Percentiles rank a stretch among this genome's conserved stretches.
Evolutionary conservation across 2,329 filamentous ascomycete species (phyloP).

Genomic region (Xylaria sp.): DNA sequence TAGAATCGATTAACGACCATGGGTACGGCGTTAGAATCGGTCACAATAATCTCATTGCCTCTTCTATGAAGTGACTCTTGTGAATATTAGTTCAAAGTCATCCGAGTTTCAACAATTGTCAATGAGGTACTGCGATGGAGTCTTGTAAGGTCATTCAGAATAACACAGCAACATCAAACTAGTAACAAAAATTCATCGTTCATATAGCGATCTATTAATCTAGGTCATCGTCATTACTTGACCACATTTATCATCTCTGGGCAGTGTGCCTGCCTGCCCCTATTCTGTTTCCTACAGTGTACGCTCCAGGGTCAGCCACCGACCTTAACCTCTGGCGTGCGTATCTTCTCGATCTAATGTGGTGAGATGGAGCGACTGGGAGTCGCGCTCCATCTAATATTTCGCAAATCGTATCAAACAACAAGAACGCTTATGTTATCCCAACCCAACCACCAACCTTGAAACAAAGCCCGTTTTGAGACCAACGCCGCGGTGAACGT

Average conservation of each 20-base stretch:
- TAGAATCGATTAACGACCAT: not conserved
- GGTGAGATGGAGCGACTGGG: slow-evolving; percentile 8
- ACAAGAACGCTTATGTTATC: slow-evolving; percentile 33
- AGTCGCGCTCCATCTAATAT: slow-evolving; percentile 24
- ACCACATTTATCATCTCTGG: slow-evolving; percentile 18
- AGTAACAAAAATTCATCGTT: not conserved
- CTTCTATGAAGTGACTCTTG: not conserved
- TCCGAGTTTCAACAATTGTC: no score
- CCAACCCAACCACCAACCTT: slow-evolving; percentile 32
- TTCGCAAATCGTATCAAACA: slow-evolving; percentile 29
- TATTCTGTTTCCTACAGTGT: not conserved
- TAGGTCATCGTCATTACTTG: slow-evolving; percentile 24
- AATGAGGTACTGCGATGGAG: no score
- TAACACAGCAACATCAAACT: not conserved
- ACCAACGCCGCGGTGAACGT: slow-evolving; percentile 34
- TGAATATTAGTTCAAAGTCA: no score
- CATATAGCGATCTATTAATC: slow-evolving; percentile 22
- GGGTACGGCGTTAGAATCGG: not conserved
- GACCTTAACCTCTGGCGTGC: slow-evolving; percentile 1
- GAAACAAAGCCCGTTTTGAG: slow-evolving; percentile 31
- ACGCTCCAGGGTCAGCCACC: slow-evolving; percentile 1
- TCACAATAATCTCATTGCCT: not conserved
- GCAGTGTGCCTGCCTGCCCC: slow-evolving; percentile 5
- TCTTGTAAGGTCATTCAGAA: no score
- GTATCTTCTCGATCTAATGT: slow-evolving; percentile 11